Evolutionary conservation across 2,329 filamentous ascomycete species (phyloP), one percentile per base, ranked within the genome.

Genomic region (Emydomyces testavorans): DNA sequence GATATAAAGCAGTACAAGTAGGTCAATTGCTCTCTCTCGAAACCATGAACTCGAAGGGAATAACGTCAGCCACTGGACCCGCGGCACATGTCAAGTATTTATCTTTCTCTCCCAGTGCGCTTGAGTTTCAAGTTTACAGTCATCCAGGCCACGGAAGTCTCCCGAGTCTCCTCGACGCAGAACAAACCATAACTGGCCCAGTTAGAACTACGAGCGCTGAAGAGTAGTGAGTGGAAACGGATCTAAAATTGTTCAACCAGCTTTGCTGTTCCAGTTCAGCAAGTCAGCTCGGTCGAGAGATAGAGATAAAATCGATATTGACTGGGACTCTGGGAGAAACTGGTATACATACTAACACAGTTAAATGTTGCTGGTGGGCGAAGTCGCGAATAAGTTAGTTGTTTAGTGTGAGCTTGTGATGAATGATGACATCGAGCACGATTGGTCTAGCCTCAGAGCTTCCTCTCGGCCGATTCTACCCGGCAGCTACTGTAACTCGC

Each of bases 71-170:
- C 36, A 45, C 3, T 20, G 38, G 28, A 52, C 36, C 46, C 50
- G 50, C 50, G 50, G 50, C 50, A 52, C 50, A 52, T 52, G 50
- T 32, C 44, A 52, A 46, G 35, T 28, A 28, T 38, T 43, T 42
- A 31, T 32, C 42, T 21, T 35, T 39, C 31, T 28, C 44, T 41
- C 29, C 35, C 21, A 34, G 35, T 36, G 32, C 20, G 45, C 45
- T 47, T 39, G 45, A 40, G 37, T 47, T 47, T 47, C 45, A 39
- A 47, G 37, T 32, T 46, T 37, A 26, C 46, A 48, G 38, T 48
- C 45, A 47, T 40, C 46, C 37, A 48, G 38, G 16, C 38, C 39
- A 42, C 46, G 46, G 46, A 48, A 48, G 46, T 48, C 46, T 43
- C 37, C 46, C 46, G 46, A 48, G 45, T 47, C 8, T 13, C 35